phyloP scores from a whole-genome alignment of 2,329 filamentous ascomycete species.

The Ceratocystis albifundus region DNA sequence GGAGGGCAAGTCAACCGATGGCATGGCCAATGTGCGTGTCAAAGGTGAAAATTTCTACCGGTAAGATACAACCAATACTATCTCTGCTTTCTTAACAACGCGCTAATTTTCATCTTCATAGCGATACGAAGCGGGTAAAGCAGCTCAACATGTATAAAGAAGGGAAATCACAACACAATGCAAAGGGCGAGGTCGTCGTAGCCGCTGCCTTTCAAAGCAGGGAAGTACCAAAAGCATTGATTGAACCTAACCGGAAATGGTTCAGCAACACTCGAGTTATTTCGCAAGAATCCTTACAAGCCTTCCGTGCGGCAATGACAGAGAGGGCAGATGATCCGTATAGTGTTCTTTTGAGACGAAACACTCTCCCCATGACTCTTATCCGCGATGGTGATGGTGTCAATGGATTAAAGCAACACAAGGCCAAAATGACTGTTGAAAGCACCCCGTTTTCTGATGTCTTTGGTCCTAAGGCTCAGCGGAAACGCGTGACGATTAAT shows the following conservation, averaged over 20 bases:
- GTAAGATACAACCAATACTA: conserved; percentile 34
- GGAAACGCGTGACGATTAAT: conserved; percentile 82
- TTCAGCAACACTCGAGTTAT: conserved; percentile 87
- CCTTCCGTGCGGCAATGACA: conserved; percentile 84
- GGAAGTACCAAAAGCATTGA: conserved; percentile 69
- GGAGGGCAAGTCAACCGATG: conserved; percentile 73
- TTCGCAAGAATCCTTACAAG: conserved; percentile 72
- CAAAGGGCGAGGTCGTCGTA: conserved; percentile 70
- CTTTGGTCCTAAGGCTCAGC: conserved; percentile 85
- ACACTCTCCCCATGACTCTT: conserved; percentile 92
- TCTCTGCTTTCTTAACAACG: background rate
- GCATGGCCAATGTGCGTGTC: conserved; percentile 78
- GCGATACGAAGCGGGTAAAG: conserved; percentile 75
- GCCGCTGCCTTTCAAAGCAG: conserved; percentile 73
- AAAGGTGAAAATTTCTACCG: conserved; percentile 99
- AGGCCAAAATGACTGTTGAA: conserved; percentile 88
- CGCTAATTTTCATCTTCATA: conserved; percentile 25
- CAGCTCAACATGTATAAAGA: conserved; percentile 83
- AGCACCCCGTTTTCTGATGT: conserved; percentile 74
- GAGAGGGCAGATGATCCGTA: conserved; percentile 86
- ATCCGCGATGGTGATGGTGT: conserved; percentile 63
- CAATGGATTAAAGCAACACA: conserved; percentile 82
- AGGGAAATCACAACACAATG: conserved; percentile 70
- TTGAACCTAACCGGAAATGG: conserved; percentile 96
- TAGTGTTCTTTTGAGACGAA: conserved; percentile 86